Evolutionary conservation across 108 stramenopile genomes (phyloP), one percentile per base, ranked within the genome.

Genomic region (Nitzschia sp.): DNA sequence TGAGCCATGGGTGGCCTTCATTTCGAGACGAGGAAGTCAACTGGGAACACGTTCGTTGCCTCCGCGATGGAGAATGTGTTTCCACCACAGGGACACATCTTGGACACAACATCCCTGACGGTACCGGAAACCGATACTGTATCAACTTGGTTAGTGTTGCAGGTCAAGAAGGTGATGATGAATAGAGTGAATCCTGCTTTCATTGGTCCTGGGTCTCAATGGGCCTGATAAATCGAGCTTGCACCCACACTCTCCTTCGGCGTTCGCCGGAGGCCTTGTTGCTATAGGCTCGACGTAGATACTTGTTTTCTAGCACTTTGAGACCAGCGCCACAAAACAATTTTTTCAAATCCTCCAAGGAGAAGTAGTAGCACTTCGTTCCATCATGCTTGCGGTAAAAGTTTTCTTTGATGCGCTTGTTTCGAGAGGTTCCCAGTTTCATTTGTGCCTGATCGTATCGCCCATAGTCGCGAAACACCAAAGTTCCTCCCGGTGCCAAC

Each of bases 141-240:
- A 97, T 97, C 69, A 97, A 95, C 56, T 76, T 95, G 9, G 94
- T 94, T 1, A 88, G 88, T 52, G 82, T 95, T 29, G 94, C 94
- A 39, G 94, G 92, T 51, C 63, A 63, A 40, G 84, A 89, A 44
- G 57, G 61, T 24, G 34, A 67, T 10, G 44, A 57, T 10, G 57
- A 71, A 54, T 17, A 17, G 3, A 1, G 46, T 48, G 17, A 6
- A 48, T 2, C 46, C 1, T 1, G n/a, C 40, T 60, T 40, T 19
- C 38, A 19, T 41, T 60, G 6, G 14, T 60, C 10, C 54, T 56
- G 2, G 2, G 29, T 56, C 14, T 56, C 17, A 50, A 25, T 19
- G n/a, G 71, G 54, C 52, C 64, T 72, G 64, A 65, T 12, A 26
- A 88, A 88, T 26, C 87, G 56, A 10, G 68, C 90, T 59, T 88